Conservation (phyloP, 2,329 filamentous ascomycete species). For the Fusarium pilosicola region DNA sequence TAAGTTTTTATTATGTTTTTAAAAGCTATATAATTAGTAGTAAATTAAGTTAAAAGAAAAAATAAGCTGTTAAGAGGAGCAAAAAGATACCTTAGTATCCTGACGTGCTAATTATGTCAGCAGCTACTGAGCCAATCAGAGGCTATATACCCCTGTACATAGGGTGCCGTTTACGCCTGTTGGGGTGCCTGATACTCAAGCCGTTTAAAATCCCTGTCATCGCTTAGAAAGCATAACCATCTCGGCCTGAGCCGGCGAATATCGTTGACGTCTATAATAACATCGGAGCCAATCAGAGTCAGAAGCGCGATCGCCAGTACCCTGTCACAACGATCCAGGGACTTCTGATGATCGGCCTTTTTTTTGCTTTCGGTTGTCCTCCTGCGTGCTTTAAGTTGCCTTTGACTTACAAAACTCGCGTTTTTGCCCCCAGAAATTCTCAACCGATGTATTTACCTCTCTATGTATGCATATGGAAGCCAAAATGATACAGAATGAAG, state of each 20-base stretch:
- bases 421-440: background rate
- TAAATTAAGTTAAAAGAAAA: no score
- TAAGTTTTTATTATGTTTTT: no score
- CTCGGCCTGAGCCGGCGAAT: conserved; percentile 20
- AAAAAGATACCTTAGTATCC: no score
- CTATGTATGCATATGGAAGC: background rate
- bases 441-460: background rate
- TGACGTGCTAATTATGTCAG: no score
- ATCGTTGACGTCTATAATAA: conserved; percentile 37
- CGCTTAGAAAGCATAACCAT: conserved; percentile 2
- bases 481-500: background rate
- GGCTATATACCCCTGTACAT: no score
- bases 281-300: conserved; percentile 21
- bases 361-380: conserved; percentile 1
- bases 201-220: conserved; percentile 32
- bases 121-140: no score
- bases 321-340: conserved; percentile 17
- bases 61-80: no score
- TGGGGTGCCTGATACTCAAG: no score
- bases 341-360: conserved; percentile 18
- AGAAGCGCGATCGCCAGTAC: background rate
- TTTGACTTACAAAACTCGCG: background rate
- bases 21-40: no score
- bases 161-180: no score
- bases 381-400: background rate